Conservation (phyloP, 129 eudicot species). For the Lactuca saligna region DNA sequence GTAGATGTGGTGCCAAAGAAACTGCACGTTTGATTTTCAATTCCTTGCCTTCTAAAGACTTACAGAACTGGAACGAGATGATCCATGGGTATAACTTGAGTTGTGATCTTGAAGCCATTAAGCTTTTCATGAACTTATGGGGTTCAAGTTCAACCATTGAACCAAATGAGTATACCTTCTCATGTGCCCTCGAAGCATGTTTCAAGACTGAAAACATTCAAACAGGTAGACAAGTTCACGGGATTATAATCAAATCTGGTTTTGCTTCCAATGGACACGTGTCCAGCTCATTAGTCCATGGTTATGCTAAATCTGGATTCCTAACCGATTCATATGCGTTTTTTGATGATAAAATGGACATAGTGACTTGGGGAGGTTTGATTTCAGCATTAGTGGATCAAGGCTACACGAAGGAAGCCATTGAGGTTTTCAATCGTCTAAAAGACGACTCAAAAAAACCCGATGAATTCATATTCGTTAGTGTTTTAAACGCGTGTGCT, state of each 20-base stretch:
- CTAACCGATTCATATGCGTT: conserved; percentile 28
- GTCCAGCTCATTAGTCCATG: conserved; percentile 33
- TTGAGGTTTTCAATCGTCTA: conserved; percentile 20
- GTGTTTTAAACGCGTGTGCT: conserved; percentile 35
- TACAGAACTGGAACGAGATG: conserved; percentile 38
- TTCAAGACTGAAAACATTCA: conserved; percentile 29
- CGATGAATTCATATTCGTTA: conserved; percentile 35
- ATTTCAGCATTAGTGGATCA: conserved; percentile 39
- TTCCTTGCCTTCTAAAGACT: conserved; percentile 18
- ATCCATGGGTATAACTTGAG: conserved; percentile 38
- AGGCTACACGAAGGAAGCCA: conserved; percentile 22
- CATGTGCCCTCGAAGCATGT: conserved; percentile 37
- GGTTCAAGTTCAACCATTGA: conserved; percentile 16
- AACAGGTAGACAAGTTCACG: conserved; percentile 40
- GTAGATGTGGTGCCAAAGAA: conserved; percentile 29
- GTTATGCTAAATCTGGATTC: conserved; percentile 30
- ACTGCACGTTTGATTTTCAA: conserved; percentile 32
- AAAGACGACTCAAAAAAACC: conserved; percentile 21
- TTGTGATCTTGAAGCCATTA: conserved; percentile 26
- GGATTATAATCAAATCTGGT: conserved; percentile 37
- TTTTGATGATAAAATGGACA: conserved; percentile 24
- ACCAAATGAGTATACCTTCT: conserved; percentile 37
- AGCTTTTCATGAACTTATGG: conserved; percentile 32
- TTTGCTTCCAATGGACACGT: conserved; percentile 31
- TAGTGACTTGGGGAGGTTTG: conserved; percentile 36